Base-by-base conservation (phyloP, 1,284 basidiomycete genomes). In the Pyrrhoderma lamaoense region DNA sequence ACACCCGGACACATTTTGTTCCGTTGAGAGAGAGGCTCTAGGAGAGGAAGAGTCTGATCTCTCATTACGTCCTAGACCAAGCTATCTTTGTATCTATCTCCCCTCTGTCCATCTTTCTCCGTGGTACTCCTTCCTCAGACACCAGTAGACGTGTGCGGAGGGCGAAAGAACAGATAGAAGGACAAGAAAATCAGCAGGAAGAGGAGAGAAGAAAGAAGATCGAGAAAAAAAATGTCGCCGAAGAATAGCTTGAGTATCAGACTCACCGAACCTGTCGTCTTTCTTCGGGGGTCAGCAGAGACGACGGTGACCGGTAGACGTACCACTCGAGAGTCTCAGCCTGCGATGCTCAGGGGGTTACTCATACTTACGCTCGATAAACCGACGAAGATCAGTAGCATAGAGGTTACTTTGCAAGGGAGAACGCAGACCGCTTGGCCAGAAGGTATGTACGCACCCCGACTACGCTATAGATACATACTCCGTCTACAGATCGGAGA, bases 341-440 rank as follows among this genome's bases (percentile, higher is more conserved):
- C 89, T 1, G 85, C 92, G 5, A 76, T 94, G 65, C 73, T 99
- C 27, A 77, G 95, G 37, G 95, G 93, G n/a, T 71, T 97, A 9
- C 75, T 98, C 53, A 85, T 83, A 1, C 72, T 99, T 42, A 79
- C 81, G 9, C 73, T 97, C 25, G 72, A 74, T 44, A 95, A 94
- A 64, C 82, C 93, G 0, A 93, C 84, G 37, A 83, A 86, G 64
- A 85, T 99, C 61, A 85, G 86, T 35, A 89, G 84, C 60, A 94
- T 99, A 53, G 79, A 83, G 50, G 73, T 96, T 42, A 81, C 82
- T 59, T 71, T 98, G 18, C 73, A 82, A 47, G 94, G 90, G 4
- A 86, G 76, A 57, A 71, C 79, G 4, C 65, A 67, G 11, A 79
- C 74, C 4, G 68, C 70, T 19, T 96, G 93, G 88, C 85, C 89